phyloP scores from a whole-genome alignment of 2,329 filamentous ascomycete genomes.

The Aspergillus vadensis region DNA sequence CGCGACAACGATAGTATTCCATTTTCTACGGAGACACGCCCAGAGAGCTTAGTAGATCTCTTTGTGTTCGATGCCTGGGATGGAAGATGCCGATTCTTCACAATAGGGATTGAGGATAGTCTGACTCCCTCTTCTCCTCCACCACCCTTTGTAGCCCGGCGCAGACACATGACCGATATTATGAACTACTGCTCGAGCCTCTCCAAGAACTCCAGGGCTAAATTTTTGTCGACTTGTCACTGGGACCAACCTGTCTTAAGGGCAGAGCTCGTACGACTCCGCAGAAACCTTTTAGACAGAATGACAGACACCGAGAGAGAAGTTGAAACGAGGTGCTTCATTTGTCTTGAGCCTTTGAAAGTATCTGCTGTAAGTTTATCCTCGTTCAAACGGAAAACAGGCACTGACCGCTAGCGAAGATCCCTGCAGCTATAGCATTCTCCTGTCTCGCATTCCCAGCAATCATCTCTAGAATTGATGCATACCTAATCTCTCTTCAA shows the following conservation, averaged over 20 bases:
- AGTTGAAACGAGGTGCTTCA: constrained; percentile 58
- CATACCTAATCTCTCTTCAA: constrained; percentile 77
- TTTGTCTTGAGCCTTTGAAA: constrained; percentile 75
- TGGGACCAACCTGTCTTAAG: constrained; percentile 78
- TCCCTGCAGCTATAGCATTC: constrained; percentile 68
- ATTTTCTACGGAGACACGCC: constrained; percentile 48
- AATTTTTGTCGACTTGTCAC: constrained; percentile 54
- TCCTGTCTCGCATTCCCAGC: constrained; percentile 78
- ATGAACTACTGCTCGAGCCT: constrained; percentile 82
- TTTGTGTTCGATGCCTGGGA: constrained; percentile 61
- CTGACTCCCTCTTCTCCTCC: constrained; percentile 38
- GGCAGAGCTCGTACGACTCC: constrained; percentile 71
- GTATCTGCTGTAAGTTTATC: constrained; percentile 69
- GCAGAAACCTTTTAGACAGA: constrained; percentile 82
- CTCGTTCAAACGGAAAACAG: neutral
- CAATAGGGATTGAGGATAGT: constrained; percentile 37
- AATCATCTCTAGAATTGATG: constrained; percentile 81
- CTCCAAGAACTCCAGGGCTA: constrained; percentile 61
- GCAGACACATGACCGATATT: constrained; percentile 63
- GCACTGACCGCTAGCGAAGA: constrained; percentile 47
- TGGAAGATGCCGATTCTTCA: constrained; percentile 62
- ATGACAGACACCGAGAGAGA: constrained; percentile 54
- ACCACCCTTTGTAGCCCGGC: constrained; percentile 35
- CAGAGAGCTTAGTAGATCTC: constrained; percentile 47
- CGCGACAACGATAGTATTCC: constrained; percentile 42